Percentiles rank a stretch among this genome's conserved stretches.
Conservation (phyloP, 495 filamentous ascomycete species). For the Pseudoneurospora amorphoporcata region DNA sequence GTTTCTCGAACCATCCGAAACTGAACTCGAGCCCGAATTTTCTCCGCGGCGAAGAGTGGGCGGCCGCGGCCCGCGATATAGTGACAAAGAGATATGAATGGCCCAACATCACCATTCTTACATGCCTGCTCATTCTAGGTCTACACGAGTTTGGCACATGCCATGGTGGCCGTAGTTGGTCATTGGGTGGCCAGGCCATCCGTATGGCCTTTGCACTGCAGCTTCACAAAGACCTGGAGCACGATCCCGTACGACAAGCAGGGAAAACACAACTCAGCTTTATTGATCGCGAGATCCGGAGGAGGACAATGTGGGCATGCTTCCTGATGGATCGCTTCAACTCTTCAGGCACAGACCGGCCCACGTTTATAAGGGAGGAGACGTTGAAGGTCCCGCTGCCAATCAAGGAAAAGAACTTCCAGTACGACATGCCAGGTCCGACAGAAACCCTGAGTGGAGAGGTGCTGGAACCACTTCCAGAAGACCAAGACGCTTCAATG, state of each 20-base stretch:
- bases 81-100: constrained; percentile 79
- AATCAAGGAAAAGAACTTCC: constrained; percentile 80
- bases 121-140: constrained; percentile 76
- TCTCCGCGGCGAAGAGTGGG: constrained; percentile 85
- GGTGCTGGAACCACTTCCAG: constrained; percentile 52
- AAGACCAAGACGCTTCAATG: constrained; percentile 52
- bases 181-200: constrained; percentile 86
- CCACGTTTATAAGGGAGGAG: constrained; percentile 83
- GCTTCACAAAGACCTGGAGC: constrained; percentile 84
- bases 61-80: constrained; percentile 71
- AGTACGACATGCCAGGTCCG: constrained; percentile 79
- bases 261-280: constrained; percentile 66
- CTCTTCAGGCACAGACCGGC: constrained; percentile 88
- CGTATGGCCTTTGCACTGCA: constrained; percentile 96
- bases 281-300: constrained; percentile 84
- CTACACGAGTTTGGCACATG: constrained; percentile 96
- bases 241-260: constrained; percentile 63
- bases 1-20: constrained; percentile 92
- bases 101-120: constrained; percentile 91
- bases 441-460: constrained; percentile 77
- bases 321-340: constrained; percentile 97
- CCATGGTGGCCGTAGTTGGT: constrained; percentile 92
- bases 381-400: constrained; percentile 84
- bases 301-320: constrained; percentile 95
- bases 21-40: constrained; percentile 77